A percentile compares a stretch with the other conserved stretches of the same genome.
Conservation (phyloP, 179 eudicot genomes). For the Actinidia polygama region DNA sequence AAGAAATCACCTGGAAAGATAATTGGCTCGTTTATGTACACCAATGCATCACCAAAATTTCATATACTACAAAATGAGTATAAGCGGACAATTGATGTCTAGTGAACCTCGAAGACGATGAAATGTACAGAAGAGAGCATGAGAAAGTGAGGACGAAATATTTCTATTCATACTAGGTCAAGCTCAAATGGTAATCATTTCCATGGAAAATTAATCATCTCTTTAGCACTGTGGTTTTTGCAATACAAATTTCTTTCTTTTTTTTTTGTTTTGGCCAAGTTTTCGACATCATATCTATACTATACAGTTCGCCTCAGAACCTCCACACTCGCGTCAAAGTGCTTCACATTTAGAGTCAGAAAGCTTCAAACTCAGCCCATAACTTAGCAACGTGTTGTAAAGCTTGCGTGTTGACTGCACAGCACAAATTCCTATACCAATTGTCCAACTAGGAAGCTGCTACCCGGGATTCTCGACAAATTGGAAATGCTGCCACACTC, state of each 20-base stretch:
- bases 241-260: background rate
- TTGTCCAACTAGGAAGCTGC: constrained; percentile 14
- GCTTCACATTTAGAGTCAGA: constrained; percentile 16
- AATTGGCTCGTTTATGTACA: background rate
- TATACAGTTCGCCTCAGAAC: constrained; percentile 3
- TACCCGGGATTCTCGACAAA: constrained; percentile 5
- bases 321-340: background rate
- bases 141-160: background rate
- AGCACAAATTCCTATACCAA: constrained; percentile 21
- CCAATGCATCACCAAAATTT: background rate
- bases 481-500: constrained; percentile 8
- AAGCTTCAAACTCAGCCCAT: background rate
- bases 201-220: constrained; percentile 13
- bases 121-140: background rate
- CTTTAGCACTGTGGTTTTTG: constrained; percentile 13
- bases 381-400: constrained; percentile 9
- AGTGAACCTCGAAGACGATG: background rate
- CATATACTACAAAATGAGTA: background rate
- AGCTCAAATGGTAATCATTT: constrained; percentile 19
- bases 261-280: background rate
- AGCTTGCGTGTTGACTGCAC: background rate
- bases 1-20: too few relatives aligned
- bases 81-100: too few relatives aligned
- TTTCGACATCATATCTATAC: constrained; percentile 23
- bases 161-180: background rate